phyloP scores from a whole-genome alignment of 225 moss, liverwort and hornwort species.

The Polytrichum formosum region DNA sequence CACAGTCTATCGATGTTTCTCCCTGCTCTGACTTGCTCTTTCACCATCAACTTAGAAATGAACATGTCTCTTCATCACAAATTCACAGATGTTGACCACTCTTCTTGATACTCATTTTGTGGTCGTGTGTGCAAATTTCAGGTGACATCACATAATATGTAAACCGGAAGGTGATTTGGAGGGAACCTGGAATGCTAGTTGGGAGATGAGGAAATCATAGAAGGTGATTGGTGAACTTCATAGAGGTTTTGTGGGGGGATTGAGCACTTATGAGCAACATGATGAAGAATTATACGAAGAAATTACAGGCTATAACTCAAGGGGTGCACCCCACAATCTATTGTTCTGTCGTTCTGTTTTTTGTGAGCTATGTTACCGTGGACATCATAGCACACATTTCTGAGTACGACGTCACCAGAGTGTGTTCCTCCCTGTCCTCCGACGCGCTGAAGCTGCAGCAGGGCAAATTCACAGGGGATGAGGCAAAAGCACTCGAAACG shows the following conservation, averaged over 20 bases:
- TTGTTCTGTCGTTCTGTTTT: constrained; percentile 1
- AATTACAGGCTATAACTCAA: background rate
- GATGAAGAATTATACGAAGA: background rate
- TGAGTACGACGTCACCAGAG: background rate
- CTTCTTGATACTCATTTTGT: background rate
- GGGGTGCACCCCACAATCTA: constrained; percentile 1
- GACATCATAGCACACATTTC: background rate
- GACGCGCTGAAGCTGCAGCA: background rate
- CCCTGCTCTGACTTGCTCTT: no score
- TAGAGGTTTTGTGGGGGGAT: background rate
- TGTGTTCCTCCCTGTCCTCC: background rate
- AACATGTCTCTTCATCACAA: background rate
- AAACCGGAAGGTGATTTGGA: no score
- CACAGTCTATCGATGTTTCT: no score
- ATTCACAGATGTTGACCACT: background rate
- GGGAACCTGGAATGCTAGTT: no score
- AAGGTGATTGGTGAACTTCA: no score
- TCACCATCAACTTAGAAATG: no score
- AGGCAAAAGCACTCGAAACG: background rate
- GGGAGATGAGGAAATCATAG: no score
- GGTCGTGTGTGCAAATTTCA: background rate
- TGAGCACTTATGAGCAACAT: background rate
- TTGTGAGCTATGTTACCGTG: constrained; percentile 3
- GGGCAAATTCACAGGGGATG: background rate
- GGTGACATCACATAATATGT: no score